Evolutionary conservation across 495 filamentous ascomycete species (phyloP).

Genomic region (Letharia lupina): DNA sequence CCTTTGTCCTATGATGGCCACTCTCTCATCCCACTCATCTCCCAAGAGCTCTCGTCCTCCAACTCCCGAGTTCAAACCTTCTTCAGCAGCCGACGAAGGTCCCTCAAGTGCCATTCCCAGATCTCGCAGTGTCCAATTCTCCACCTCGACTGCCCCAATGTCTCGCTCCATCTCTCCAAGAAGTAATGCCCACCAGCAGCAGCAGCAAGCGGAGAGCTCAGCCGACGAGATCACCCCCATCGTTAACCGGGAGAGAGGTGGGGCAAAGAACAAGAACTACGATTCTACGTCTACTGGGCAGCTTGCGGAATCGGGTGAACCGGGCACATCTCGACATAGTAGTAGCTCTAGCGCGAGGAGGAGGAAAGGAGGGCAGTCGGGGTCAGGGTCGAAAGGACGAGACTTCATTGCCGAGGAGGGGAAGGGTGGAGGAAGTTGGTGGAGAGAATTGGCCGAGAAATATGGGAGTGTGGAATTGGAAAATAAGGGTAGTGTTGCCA

Average conservation of each 20-base stretch:
- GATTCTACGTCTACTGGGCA: conserved; percentile 10
- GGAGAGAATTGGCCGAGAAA: conserved; percentile 47
- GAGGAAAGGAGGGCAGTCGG: not conserved
- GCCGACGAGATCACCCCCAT: conserved; percentile 31
- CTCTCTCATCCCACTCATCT: not conserved
- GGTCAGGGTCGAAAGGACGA: not conserved
- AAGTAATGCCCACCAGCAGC: conserved; percentile 6
- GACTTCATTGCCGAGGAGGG: not conserved
- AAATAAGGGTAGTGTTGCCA: conserved; percentile 91
- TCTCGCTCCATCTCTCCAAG: conserved; percentile 14
- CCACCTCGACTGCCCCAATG: conserved; percentile 8
- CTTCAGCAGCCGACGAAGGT: not conserved
- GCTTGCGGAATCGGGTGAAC: not conserved
- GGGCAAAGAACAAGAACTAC: conserved; percentile 14
- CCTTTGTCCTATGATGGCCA: not conserved
- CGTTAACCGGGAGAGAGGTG: conserved; percentile 21
- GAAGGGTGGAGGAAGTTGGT: conserved; percentile 36
- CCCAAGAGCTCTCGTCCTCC: not conserved
- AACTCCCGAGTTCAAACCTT: not conserved
- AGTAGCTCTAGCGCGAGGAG: conserved; percentile 14
- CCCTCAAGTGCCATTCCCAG: conserved; percentile 1
- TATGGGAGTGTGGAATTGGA: conserved; percentile 84
- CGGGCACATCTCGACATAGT: not conserved
- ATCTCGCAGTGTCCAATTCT: conserved; percentile 16
- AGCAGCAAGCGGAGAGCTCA: conserved; percentile 19